phyloP scores from a whole-genome alignment of 768 basidiomycete genomes.

The Peribolospora baueri region DNA sequence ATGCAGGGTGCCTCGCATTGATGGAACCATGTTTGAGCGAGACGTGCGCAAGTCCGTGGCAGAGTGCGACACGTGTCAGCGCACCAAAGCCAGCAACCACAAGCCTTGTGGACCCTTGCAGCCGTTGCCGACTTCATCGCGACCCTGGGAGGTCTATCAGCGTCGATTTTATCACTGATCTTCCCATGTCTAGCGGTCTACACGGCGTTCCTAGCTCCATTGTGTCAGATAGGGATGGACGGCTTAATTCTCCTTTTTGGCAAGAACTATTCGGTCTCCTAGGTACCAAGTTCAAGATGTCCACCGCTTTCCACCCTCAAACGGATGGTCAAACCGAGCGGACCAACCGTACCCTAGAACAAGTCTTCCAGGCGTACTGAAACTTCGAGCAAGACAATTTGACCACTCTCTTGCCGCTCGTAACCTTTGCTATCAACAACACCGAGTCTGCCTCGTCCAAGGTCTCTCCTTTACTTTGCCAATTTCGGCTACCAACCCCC shows the following conservation, averaged over 20 bases:
- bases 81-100: background rate
- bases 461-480: conserved; percentile 22
- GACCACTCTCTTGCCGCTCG: conserved; percentile 22
- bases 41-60: too few relatives aligned
- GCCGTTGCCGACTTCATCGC: background rate
- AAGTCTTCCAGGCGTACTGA: conserved; percentile 21
- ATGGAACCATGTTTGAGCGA: too few relatives aligned
- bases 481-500: too few relatives aligned
- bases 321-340: conserved; percentile 20
- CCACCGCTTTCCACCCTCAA: conserved; percentile 27
- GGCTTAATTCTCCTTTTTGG: background rate
- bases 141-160: background rate
- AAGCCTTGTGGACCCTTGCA: background rate
- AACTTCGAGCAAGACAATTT: conserved; percentile 26
- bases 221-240: background rate
- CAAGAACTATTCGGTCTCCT: background rate
- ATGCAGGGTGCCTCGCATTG: too few relatives aligned
- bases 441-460: conserved; percentile 18
- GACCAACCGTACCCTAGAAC: conserved; percentile 19
- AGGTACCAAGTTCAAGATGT: conserved; percentile 22
- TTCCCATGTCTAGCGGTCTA: background rate
- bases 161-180: background rate
- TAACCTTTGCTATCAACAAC: conserved; percentile 26
- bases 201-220: background rate
- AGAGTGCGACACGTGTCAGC: background rate